Evolutionary conservation across 331 rosid genomes (phyloP).

Genomic region (Stylosanthes scabra): DNA sequence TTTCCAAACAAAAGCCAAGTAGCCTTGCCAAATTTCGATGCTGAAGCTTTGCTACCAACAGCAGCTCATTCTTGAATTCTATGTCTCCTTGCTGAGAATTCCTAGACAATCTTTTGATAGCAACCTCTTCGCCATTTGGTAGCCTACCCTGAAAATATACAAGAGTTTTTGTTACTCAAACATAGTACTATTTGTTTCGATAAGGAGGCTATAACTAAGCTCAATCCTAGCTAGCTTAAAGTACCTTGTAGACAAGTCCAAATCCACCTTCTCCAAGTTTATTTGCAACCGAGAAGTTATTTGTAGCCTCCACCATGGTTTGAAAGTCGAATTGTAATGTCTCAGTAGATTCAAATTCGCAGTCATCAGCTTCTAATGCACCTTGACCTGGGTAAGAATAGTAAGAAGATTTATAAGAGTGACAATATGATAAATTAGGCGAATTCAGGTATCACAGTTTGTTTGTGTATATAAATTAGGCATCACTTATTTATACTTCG

Average conservation of each 20-base stretch:
- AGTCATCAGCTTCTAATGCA: conserved; percentile 16
- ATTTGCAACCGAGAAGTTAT: conserved; percentile 52
- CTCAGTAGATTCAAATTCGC: conserved; percentile 14
- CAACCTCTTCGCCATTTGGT: conserved; percentile 48
- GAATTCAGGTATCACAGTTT: neutral
- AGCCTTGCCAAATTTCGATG: conserved; percentile 56
- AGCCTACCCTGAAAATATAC: conserved; percentile 29
- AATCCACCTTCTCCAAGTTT: conserved; percentile 62
- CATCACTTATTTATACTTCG: neutral
- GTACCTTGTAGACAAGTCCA: conserved; percentile 63
- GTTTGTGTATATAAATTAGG: neutral
- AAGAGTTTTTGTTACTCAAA: neutral
- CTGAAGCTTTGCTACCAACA: conserved; percentile 52
- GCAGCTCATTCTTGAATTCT: conserved; percentile 61
- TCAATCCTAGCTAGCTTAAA: neutral
- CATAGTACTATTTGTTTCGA: neutral
- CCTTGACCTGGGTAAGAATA: neutral
- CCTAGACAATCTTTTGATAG: conserved; percentile 52
- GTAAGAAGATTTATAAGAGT: neutral
- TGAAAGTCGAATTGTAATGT: conserved; percentile 44
- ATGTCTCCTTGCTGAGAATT: conserved; percentile 43
- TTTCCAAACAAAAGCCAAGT: conserved; percentile 48
- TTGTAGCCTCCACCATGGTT: conserved; percentile 46
- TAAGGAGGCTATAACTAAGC: neutral
- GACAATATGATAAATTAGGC: neutral